phyloP scores from a whole-genome alignment of 768 basidiomycete genomes.

The Suillus subalutaceus region DNA sequence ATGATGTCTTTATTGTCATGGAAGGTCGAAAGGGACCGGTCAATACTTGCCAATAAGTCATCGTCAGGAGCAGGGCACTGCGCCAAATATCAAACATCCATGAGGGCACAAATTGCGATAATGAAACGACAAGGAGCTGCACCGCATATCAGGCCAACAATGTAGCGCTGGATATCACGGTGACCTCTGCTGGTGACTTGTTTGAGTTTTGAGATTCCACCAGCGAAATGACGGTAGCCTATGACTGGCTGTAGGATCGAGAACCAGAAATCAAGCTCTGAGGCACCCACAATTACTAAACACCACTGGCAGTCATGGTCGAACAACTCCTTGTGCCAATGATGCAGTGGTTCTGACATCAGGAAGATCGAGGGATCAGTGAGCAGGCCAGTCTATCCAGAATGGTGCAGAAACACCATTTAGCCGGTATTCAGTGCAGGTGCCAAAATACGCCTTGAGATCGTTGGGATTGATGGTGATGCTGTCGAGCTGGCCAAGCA shows the following conservation, averaged over 20 bases:
- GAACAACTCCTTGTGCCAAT: slow-evolving; percentile 38
- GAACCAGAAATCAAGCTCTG: slow-evolving; percentile 20
- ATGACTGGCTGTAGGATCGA: slow-evolving; percentile 8
- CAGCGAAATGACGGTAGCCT: slow-evolving; percentile 40
- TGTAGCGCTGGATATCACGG: slow-evolving; percentile 37
- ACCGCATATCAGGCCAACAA: slow-evolving; percentile 40
- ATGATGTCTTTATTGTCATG: too few species aligned
- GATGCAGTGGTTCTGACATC: slow-evolving; percentile 41
- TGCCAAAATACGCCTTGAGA: slow-evolving; percentile 11
- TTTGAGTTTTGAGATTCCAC: slow-evolving; percentile 43
- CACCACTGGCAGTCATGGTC: slow-evolving; percentile 32
- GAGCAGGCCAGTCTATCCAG: slow-evolving; percentile 40
- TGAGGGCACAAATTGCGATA: slow-evolving; percentile 34
- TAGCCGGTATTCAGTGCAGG: not conserved
- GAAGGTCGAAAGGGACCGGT: not conserved
- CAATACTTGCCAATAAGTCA: not conserved
- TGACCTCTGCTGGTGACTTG: slow-evolving; percentile 45
- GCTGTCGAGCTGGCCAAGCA: slow-evolving; percentile 26
- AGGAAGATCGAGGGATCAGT: slow-evolving; percentile 38
- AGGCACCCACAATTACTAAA: slow-evolving; percentile 16
- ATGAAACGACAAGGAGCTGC: slow-evolving; percentile 34
- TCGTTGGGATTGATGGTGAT: slow-evolving; percentile 22
- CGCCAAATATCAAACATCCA: slow-evolving; percentile 41
- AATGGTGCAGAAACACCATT: slow-evolving; percentile 28
- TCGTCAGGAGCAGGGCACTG: slow-evolving; percentile 26